phyloP scores from a whole-genome alignment of 331 rosid species.

The Telfairia occidentalis region DNA sequence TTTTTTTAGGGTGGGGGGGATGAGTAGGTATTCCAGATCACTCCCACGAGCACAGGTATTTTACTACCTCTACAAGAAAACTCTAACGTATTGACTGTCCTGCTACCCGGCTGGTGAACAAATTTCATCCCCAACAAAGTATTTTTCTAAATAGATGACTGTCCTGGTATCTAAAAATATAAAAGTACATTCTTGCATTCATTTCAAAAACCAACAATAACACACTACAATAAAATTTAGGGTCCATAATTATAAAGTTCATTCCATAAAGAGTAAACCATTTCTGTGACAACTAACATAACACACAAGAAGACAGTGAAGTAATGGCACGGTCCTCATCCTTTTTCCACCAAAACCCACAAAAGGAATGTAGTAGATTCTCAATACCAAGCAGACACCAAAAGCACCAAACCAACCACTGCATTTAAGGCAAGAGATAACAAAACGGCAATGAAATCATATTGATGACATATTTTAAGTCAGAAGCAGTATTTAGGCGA shows the following conservation, averaged over 20 bases:
- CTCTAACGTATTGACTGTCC: too few species aligned
- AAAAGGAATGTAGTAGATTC: background rate
- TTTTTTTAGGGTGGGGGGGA: background rate
- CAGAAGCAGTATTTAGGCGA: background rate
- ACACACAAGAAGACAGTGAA: background rate
- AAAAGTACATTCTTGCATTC: background rate
- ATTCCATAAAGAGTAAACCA: background rate
- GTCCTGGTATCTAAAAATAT: too few species aligned
- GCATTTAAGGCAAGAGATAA: background rate
- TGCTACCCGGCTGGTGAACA: too few species aligned
- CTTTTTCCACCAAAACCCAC: background rate
- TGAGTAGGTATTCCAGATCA: background rate
- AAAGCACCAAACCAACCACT: background rate
- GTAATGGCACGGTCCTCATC: background rate
- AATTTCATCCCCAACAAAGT: too few species aligned
- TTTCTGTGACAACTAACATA: background rate
- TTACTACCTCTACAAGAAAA: background rate
- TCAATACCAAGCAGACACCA: background rate
- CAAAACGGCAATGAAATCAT: background rate
- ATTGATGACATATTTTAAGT: background rate
- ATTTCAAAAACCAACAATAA: background rate
- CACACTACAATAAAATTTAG: background rate
- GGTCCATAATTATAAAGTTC: background rate
- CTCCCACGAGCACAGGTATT: too few species aligned
- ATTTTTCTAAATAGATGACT: too few species aligned